These are phyloP conservation scores for Neurospora pannonica DNA, from an alignment of 495 filamentous ascomycete genomes.

Conservation along the genomic window DNA sequence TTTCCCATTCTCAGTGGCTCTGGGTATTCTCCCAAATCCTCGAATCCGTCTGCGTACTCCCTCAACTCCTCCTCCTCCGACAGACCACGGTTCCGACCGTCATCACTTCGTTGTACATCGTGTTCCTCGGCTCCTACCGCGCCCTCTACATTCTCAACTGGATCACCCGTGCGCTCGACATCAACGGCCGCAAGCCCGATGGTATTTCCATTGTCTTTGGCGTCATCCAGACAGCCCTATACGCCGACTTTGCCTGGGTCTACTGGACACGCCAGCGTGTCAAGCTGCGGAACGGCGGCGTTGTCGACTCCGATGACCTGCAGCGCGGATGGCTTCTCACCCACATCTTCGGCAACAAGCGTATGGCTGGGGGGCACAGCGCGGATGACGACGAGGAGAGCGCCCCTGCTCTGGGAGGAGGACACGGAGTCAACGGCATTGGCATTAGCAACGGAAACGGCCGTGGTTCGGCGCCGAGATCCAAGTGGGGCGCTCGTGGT, in stretches of 20 bases:
- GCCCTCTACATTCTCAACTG: conserved; percentile 88
- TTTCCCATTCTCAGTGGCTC: conserved; percentile 42
- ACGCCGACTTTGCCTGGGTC: conserved; percentile 94
- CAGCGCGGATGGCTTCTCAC: conserved; percentile 67
- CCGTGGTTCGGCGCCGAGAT: conserved; percentile 14
- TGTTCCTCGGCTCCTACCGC: conserved; percentile 82
- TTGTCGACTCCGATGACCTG: conserved; percentile 90
- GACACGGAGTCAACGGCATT: conserved; percentile 11
- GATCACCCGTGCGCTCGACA: conserved; percentile 57
- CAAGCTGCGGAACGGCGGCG: conserved; percentile 81
- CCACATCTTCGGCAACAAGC: conserved; percentile 42
- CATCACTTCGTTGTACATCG: conserved; percentile 88
- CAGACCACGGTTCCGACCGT: conserved; percentile 94
- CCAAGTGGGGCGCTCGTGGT: conserved; percentile 67
- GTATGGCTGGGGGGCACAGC: conserved; percentile 22
- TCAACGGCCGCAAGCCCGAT: conserved; percentile 50
- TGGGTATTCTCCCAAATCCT: conserved; percentile 86
- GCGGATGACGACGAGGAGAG: conserved; percentile 39
- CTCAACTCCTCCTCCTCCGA: conserved; percentile 82
- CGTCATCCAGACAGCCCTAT: conserved; percentile 80
- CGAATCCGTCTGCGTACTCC: conserved; percentile 83
- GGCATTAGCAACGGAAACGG: conserved; percentile 13
- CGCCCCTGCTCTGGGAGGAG: conserved; percentile 31
- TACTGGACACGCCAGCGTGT: conserved; percentile 90
- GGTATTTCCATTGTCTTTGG: conserved; percentile 75